Conservation (phyloP, 2,329 filamentous ascomycete genomes). For the Fusarium miscanthi region DNA sequence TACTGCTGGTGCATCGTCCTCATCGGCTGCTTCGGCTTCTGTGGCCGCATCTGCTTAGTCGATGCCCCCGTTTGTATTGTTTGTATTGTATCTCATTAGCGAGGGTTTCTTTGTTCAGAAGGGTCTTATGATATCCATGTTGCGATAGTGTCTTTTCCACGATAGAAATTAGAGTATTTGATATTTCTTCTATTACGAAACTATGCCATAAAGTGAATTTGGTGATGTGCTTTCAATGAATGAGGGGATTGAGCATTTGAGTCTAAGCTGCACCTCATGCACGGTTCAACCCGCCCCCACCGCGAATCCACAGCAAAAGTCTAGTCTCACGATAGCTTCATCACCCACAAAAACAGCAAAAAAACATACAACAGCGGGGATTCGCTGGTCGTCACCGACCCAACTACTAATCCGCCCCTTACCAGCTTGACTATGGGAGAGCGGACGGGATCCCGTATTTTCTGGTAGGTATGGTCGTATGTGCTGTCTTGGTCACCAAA, state of each 20-base stretch:
- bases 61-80: neutral
- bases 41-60: neutral
- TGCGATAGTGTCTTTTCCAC: neutral
- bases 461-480: conserved; percentile 8
- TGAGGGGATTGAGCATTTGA: neutral
- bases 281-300: neutral
- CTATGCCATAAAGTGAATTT: neutral
- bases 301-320: neutral
- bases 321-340: neutral
- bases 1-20: conserved; percentile 1
- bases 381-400: conserved; percentile 10
- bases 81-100: neutral
- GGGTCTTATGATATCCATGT: conserved; percentile 6
- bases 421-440: conserved; percentile 5
- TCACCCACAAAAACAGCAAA: neutral
- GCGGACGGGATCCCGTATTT: conserved; percentile 5
- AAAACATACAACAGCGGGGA: conserved; percentile 6
- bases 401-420: conserved; percentile 8
- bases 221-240: neutral
- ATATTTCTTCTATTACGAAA: neutral
- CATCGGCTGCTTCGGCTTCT: conserved; percentile 3
- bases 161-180: neutral
- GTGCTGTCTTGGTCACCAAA: neutral
- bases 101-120: neutral
- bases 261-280: neutral